Conservation (phyloP, 202 grass and related monocot genomes). For the Brachypodium distachyon region DNA sequence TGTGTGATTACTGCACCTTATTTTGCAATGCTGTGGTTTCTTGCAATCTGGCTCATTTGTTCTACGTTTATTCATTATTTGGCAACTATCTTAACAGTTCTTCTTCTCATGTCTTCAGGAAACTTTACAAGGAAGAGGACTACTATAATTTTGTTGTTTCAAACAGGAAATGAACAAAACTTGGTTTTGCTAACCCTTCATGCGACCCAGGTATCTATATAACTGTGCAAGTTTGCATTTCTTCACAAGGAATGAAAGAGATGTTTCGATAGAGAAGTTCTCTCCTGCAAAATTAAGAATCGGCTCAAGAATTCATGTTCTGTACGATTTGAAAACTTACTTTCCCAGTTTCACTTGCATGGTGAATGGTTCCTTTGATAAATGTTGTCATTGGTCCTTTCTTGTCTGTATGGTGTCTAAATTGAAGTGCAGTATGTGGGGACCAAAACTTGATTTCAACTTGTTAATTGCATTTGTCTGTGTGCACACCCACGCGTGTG, state of each 20-base stretch:
- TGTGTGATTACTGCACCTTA: too few relatives aligned
- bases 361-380: background rate
- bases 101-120: conserved; percentile 55
- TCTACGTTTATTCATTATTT: background rate
- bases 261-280: background rate
- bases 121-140: conserved; percentile 59
- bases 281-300: background rate
- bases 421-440: background rate
- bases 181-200: background rate
- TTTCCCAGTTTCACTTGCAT: background rate
- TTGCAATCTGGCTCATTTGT: background rate
- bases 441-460: background rate
- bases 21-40: background rate
- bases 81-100: background rate
- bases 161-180: conserved; percentile 37
- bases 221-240: background rate
- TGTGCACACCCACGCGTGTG: too few relatives aligned
- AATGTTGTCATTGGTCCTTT: background rate
- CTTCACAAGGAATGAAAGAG: background rate
- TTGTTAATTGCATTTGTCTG: background rate
- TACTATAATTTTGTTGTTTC: conserved; percentile 64
- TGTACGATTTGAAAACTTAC: background rate
- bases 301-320: background rate
- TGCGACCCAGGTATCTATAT: conserved; percentile 28
- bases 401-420: background rate